Evolutionary conservation across 148 eudicot genomes (phyloP).

Genomic region (Dysphania ambrosioides): DNA sequence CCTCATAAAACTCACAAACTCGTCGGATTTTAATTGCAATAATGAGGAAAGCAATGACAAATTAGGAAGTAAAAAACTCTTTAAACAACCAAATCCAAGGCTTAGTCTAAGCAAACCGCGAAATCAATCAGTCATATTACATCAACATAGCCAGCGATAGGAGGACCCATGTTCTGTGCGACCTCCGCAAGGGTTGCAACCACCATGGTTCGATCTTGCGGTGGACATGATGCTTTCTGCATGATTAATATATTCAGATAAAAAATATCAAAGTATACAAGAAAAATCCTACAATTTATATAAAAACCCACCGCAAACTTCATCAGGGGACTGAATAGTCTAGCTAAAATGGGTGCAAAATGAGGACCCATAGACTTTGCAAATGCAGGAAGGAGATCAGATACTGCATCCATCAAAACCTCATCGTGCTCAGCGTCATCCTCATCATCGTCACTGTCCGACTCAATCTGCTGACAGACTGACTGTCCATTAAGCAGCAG

Average conservation of each 20-base stretch:
- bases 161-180: constrained; percentile 97
- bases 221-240: constrained; percentile 85
- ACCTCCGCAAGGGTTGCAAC: constrained; percentile 98
- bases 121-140: constrained; percentile 37
- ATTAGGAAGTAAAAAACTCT: neutral
- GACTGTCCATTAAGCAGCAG: constrained; percentile 63
- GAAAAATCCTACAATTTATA: neutral
- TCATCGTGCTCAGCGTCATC: constrained; percentile 86
- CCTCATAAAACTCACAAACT: constrained; percentile 6
- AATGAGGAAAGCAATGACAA: neutral
- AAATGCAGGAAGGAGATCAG: constrained; percentile 96
- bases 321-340: constrained; percentile 73
- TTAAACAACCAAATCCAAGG: constrained; percentile 13
- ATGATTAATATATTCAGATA: constrained; percentile 25
- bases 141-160: constrained; percentile 77
- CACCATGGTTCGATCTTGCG: constrained; percentile 97
- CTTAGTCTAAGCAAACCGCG: neutral
- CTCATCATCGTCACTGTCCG: constrained; percentile 81
- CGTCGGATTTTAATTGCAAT: neutral
- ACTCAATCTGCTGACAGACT: constrained; percentile 78
- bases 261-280: neutral
- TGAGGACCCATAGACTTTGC: constrained; percentile 87
- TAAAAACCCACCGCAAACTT: constrained; percentile 71
- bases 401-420: constrained; percentile 98
- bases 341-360: constrained; percentile 75